Conservation (phyloP, 208 protist genomes). For the Crithidia acanthocephali region DNA sequence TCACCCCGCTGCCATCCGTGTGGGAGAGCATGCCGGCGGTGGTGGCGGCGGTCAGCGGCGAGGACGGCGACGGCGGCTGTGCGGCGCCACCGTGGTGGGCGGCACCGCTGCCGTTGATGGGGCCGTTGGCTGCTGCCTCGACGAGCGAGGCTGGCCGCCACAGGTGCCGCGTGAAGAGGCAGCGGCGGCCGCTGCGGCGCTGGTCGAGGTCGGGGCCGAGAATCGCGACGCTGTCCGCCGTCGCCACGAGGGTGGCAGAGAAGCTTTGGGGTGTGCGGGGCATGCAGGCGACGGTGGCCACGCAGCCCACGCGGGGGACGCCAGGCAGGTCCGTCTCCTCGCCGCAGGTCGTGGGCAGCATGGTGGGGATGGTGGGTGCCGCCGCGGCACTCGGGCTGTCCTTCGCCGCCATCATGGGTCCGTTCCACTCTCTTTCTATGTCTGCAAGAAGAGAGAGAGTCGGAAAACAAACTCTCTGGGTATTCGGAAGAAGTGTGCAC, state of each 20-base stretch:
- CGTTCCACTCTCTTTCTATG: neutral
- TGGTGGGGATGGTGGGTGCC: slow-evolving; percentile 4
- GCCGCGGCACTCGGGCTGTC: neutral
- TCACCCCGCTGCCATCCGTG: slow-evolving; percentile 23
- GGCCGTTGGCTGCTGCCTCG: neutral
- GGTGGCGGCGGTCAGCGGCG: slow-evolving; percentile 4
- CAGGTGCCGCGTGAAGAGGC: slow-evolving; percentile 47
- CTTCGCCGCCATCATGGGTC: neutral
- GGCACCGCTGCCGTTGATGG: neutral
- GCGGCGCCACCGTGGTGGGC: neutral
- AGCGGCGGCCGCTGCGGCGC: slow-evolving; percentile 30
- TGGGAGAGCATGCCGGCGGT: slow-evolving; percentile 14
- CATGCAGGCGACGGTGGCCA: slow-evolving; percentile 49
- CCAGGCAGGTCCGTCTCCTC: slow-evolving; percentile 76
- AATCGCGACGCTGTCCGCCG: slow-evolving; percentile 53
- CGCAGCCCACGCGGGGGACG: slow-evolving; percentile 67
- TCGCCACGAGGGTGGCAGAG: slow-evolving; percentile 57
- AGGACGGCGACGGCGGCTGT: slow-evolving; percentile 8
- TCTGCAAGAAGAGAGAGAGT: too few relatives aligned
- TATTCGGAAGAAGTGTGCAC: too few relatives aligned
- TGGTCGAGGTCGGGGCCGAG: slow-evolving; percentile 61
- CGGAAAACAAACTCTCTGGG: too few relatives aligned
- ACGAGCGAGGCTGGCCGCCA: slow-evolving; percentile 41
- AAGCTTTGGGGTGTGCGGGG: slow-evolving; percentile 35
- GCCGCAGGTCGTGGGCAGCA: slow-evolving; percentile 61